Evolutionary conservation across 2,329 filamentous ascomycete species (phyloP).

Genomic region (Aspergillus sp.): DNA sequence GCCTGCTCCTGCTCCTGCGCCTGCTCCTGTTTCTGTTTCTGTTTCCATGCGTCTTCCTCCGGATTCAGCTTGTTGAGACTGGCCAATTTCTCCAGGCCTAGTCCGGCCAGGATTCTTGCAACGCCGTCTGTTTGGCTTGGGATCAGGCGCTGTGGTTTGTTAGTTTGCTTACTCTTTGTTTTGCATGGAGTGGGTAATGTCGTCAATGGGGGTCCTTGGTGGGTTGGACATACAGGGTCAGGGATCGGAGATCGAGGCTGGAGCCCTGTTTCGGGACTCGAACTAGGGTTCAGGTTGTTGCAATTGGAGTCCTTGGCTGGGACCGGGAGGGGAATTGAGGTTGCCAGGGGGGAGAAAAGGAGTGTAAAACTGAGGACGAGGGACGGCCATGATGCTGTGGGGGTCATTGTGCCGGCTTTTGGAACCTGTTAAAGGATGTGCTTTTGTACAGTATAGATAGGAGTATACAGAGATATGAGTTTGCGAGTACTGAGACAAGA

Average conservation of each 20-base stretch:
- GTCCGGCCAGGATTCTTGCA: conserved; percentile 2
- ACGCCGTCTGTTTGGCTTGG: conserved; percentile 7
- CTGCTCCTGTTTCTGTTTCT: neutral
- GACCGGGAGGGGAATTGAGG: neutral
- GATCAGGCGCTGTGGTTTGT: conserved; percentile 9
- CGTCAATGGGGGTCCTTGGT: neutral
- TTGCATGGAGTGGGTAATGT: neutral
- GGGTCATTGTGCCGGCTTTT: neutral
- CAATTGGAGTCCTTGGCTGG: neutral
- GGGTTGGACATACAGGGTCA: neutral
- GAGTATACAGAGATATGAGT: neutral
- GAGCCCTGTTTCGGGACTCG: neutral
- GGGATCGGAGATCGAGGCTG: neutral
- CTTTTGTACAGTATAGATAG: neutral
- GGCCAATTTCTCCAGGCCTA: conserved; percentile 11
- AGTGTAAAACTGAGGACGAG: neutral
- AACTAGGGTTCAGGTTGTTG: neutral
- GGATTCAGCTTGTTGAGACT: neutral
- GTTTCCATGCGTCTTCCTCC: neutral
- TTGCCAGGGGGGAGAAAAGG: neutral
- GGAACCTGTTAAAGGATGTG: neutral
- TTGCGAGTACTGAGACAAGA: no score
- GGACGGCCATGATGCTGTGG: neutral
- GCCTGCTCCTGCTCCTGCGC: neutral
- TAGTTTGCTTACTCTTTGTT: neutral